phyloP scores from a whole-genome alignment of 1,139 yeast species.

The Blastobotrys raffinosifermentans region DNA sequence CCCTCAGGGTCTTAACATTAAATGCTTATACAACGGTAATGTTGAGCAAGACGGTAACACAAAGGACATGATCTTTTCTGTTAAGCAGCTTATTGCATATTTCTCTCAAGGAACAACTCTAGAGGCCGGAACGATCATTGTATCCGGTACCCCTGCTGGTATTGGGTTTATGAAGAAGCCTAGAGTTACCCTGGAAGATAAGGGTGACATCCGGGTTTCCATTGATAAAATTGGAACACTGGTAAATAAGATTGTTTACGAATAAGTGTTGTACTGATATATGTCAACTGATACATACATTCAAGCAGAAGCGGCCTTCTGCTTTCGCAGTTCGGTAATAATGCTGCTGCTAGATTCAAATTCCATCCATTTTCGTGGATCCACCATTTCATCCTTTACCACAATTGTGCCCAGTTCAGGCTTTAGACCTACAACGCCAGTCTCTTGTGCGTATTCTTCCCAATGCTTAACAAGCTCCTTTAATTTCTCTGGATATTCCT shows the following conservation, averaged over 20 bases:
- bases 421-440: constrained; percentile 43
- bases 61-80: constrained; percentile 33
- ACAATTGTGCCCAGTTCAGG: constrained; percentile 13
- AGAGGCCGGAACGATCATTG: constrained; percentile 12
- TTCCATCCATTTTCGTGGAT: constrained; percentile 21
- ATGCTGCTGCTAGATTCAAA: constrained; percentile 9
- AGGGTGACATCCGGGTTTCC: constrained; percentile 33
- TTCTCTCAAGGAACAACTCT: constrained; percentile 16
- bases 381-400: constrained; percentile 17
- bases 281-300: no score
- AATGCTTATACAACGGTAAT: constrained; percentile 30
- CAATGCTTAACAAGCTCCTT: constrained; percentile 43
- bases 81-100: constrained; percentile 10
- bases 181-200: constrained; percentile 26
- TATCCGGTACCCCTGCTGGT: constrained; percentile 16
- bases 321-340: not conserved
- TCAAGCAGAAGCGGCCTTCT: no score
- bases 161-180: constrained; percentile 7
- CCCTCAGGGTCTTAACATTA: constrained; percentile 28
- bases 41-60: constrained; percentile 33
- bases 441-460: constrained; percentile 50
- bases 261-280: not conserved
- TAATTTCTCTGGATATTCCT: constrained; percentile 32
- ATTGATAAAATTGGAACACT: constrained; percentile 35
- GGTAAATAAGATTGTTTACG: constrained; percentile 24